phyloP scores from a whole-genome alignment of 768 basidiomycete genomes.

The Mycena leptocephala region DNA sequence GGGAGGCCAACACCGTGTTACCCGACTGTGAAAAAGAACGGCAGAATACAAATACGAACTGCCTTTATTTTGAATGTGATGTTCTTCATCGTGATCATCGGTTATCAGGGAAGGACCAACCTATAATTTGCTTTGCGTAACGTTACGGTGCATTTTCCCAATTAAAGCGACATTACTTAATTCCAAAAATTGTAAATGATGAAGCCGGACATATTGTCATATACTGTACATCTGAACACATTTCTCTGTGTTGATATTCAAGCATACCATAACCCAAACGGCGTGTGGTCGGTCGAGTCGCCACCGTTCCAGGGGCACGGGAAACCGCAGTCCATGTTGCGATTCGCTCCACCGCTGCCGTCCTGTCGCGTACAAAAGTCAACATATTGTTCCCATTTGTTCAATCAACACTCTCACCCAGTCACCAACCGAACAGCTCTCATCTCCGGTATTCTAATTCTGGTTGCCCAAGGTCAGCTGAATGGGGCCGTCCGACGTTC shows the following conservation, averaged over 20 bases:
- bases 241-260: neutral
- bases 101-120: too few species aligned
- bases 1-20: too few species aligned
- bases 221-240: too few species aligned
- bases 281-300: constrained; percentile 8
- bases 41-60: too few species aligned
- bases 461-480: neutral
- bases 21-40: too few species aligned
- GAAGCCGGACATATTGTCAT: too few species aligned
- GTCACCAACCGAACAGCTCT: neutral
- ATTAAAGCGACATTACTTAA: too few species aligned
- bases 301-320: neutral
- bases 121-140: too few species aligned
- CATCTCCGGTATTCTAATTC: neutral
- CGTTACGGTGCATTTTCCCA: too few species aligned
- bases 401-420: neutral
- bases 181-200: too few species aligned
- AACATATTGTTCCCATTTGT: neutral
- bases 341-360: neutral
- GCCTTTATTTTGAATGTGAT: too few species aligned
- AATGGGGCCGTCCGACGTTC: neutral
- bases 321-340: constrained; percentile 10
- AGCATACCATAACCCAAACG: neutral
- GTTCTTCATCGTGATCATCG: too few species aligned
- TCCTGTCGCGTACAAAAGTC: neutral